These are phyloP conservation scores for Claviceps maximensis DNA, from an alignment of 2,329 filamentous ascomycete genomes.

Conservation along the genomic window DNA sequence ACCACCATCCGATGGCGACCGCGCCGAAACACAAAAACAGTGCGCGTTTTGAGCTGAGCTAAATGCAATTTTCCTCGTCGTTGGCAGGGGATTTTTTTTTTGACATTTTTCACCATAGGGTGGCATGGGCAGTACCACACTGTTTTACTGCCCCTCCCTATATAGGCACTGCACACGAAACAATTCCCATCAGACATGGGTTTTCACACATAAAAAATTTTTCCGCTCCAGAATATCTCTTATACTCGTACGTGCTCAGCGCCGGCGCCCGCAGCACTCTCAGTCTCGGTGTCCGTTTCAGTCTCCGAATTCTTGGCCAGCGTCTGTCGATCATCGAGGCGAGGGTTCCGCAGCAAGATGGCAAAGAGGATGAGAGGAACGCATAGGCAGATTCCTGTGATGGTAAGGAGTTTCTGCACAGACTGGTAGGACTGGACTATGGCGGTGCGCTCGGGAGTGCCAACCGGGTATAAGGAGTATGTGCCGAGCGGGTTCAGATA, in stretches of 20 bases:
- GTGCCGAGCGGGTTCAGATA: conserved; percentile 45
- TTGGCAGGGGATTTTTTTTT: too few species aligned
- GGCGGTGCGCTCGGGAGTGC: conserved; percentile 33
- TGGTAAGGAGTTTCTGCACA: conserved; percentile 32
- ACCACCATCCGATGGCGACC: too few species aligned
- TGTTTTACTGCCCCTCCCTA: neutral
- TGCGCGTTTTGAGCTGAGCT: too few species aligned
- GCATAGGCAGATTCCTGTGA: conserved; percentile 35
- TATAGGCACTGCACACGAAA: neutral
- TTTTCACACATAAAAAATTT: neutral
- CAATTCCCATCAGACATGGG: too few species aligned
- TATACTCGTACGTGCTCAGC: neutral
- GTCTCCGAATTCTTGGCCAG: conserved; percentile 20
- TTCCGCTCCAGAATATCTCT: neutral
- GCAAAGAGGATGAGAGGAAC: conserved; percentile 34
- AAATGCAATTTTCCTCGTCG: too few species aligned
- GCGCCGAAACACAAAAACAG: too few species aligned
- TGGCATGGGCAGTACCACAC: neutral
- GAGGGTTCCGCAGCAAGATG: conserved; percentile 29
- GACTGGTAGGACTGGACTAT: conserved; percentile 42
- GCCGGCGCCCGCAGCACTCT: neutral
- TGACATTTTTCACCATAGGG: neutral
- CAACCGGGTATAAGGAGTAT: conserved; percentile 39
- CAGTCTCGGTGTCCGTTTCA: conserved; percentile 5
- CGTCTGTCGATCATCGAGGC: conserved; percentile 31